Evolutionary conservation across 2,329 filamentous ascomycete genomes (phyloP).

Genomic region (Basipetospora chlamydospora): DNA sequence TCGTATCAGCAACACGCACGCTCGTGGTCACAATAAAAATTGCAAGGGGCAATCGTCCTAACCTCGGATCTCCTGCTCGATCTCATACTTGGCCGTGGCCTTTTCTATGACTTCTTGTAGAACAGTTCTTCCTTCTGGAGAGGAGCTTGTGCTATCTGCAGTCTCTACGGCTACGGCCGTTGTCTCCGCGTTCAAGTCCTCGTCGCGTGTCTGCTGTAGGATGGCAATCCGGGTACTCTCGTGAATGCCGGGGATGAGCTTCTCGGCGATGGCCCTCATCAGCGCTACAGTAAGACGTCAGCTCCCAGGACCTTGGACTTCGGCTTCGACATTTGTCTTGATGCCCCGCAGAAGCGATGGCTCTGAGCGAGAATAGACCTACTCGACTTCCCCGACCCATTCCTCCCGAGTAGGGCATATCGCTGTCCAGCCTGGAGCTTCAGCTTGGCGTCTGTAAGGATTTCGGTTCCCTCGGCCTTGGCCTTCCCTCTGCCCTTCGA

Average conservation of each 20-base stretch:
- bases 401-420: constrained; percentile 68
- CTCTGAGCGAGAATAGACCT: constrained; percentile 15
- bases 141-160: constrained; percentile 10
- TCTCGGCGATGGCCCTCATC: constrained; percentile 60
- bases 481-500: constrained; percentile 35
- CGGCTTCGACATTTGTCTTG: no score
- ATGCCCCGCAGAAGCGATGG: no score
- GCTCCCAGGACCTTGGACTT: neutral
- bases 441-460: constrained; percentile 55
- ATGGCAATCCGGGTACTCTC: constrained; percentile 51
- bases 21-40: no score
- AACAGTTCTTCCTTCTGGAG: constrained; percentile 33
- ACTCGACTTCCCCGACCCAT: constrained; percentile 76
- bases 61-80: constrained; percentile 48
- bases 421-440: constrained; percentile 57
- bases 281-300: constrained; percentile 33
- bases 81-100: constrained; percentile 38
- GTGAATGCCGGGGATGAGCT: constrained; percentile 63
- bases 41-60: no score
- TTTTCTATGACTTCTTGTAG: constrained; percentile 54
- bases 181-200: constrained; percentile 11
- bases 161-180: constrained; percentile 11
- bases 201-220: constrained; percentile 47
- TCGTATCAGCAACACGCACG: neutral
- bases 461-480: constrained; percentile 40